Percentiles rank a stretch among this genome's conserved stretches.
Evolutionary conservation across 2,329 filamentous ascomycete genomes (phyloP).

Genomic region (Diaporthe capsici): DNA sequence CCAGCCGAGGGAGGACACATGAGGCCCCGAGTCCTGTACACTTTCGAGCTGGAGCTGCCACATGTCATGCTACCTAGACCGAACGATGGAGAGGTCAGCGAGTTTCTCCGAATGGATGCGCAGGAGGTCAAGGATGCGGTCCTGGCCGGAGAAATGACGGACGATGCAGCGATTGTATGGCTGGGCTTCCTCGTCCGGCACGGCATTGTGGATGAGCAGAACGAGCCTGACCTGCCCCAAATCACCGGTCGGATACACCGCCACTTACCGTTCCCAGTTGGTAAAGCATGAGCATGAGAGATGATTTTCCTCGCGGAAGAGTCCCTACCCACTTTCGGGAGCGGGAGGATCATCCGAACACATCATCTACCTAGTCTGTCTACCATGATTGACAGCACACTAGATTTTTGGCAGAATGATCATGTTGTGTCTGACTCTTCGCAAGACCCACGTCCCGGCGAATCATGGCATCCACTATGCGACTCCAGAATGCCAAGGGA

Average conservation of each 20-base stretch:
- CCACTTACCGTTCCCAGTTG: background rate
- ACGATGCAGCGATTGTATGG: constrained; percentile 15
- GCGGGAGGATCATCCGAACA: constrained; percentile 24
- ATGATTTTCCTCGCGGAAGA: constrained; percentile 2
- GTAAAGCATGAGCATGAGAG: background rate
- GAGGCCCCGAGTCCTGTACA: background rate
- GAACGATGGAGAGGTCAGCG: background rate
- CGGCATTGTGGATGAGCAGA: constrained; percentile 13
- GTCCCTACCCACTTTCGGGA: constrained; percentile 1
- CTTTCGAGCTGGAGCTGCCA: background rate
- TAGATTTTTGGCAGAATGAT: background rate
- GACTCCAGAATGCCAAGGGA: background rate
- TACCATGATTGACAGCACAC: background rate
- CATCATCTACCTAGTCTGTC: background rate
- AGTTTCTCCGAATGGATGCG: constrained; percentile 21
- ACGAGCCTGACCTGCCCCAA: constrained; percentile 3
- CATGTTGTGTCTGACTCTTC: constrained; percentile 1
- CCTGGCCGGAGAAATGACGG: constrained; percentile 19
- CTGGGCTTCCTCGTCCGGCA: constrained; percentile 20
- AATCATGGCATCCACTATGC: background rate
- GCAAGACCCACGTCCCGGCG: constrained; percentile 3
- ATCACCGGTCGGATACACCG: constrained; percentile 12
- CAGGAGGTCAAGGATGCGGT: background rate
- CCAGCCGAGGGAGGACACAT: background rate
- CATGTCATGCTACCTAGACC: background rate